Evolutionary conservation across 139 green algal genomes (phyloP), one percentile per base, ranked within the genome.

Genomic region (Monoraphidium neglectum): DNA sequence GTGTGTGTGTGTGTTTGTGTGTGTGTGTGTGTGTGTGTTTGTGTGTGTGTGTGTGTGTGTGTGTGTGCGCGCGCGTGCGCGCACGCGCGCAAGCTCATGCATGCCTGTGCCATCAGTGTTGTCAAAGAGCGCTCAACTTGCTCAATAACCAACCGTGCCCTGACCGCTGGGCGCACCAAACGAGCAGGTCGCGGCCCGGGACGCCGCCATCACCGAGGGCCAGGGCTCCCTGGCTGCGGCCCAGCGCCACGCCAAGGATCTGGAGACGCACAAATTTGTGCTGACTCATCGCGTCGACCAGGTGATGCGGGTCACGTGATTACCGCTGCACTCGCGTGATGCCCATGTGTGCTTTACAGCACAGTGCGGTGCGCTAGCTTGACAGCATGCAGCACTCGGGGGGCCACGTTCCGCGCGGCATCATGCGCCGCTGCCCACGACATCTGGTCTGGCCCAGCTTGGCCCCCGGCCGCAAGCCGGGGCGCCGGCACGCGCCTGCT

Each of bases 211-310:
- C 12, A 15, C 10, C 56, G 56, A 63, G 26, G 56, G 10, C 12
- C 56, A 18, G 12, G 56, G 56, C 56, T 8, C 43, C 8, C 43
- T 51, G 43, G 43, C 43, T 8, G 43, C 43, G 43, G 43, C 43
- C 12, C 43, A 51, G 43, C 51, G 75, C 51, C 37, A 37, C 4
- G 36, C 51, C 32, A 65, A 80, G 66, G 75, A 80, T 38, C 75
- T 80, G 38, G 75, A 75, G 56, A 75, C 75, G 35, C 75, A 80
- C 66, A 74, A 69, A 37, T 80, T 80, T 75, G 75, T 80, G 43
- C 66, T 80, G 47, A 57, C 46, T 26, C 54, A 80, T 65, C 66
- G 73, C 47, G 62, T 73, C 23, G 54, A 3, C 13, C n/a, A 36
- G 61, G 21, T 36, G 26, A 13, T 12, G 26, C 24, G 65, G 3